Base-by-base conservation (phyloP, 176 grass and related monocot species). In the Phoenix roebelenii region DNA sequence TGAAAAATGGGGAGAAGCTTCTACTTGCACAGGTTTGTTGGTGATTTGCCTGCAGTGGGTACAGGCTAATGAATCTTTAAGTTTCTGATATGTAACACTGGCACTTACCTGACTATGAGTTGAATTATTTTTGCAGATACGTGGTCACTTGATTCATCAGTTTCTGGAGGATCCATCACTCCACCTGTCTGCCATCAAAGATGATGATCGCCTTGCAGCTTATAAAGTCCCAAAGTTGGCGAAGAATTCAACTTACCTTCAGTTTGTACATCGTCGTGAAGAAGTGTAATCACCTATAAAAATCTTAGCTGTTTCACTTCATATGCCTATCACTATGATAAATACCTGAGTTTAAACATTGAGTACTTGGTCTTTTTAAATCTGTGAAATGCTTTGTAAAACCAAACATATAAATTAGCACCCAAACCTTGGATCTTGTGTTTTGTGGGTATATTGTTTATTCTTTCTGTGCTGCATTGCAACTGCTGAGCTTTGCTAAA, bases 251-350 rank as follows among this genome's bases (percentile, higher is more conserved):
- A 92, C 54, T 71, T 93, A 89, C 60, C 74, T 98, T 68, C 87
- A 98, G 60, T 98, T 98, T 80, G 83, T 92, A 57, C 94, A 98
- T 72, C 88, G 82, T 15, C 70, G 64, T 48, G 88, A 98, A 79
- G 94, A 95, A 63, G 50, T 72, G 94, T 98, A 82, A 85, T 88
- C 48, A 69, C 58, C 84, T n/a, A 44, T 17, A 50, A 25, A 39
- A 60, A 61, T 44, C 23, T 23, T 44, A 44, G 35, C 9, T 12
- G 7, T 44, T 44, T 44, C 35, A 44, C 35, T 44, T 44, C 10
- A 44, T 44, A 44, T 44, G 35, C 35, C 7, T 44, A 3, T 44
- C 7, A 3, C 9, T 44, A 44, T 44, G 2, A 44, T 44, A 44
- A 44, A 44, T 44, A 44, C 35, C 35, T 12, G 35, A 44, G 35